Conservation (phyloP, 257 asterid species). For the Solanum habrochaites region DNA sequence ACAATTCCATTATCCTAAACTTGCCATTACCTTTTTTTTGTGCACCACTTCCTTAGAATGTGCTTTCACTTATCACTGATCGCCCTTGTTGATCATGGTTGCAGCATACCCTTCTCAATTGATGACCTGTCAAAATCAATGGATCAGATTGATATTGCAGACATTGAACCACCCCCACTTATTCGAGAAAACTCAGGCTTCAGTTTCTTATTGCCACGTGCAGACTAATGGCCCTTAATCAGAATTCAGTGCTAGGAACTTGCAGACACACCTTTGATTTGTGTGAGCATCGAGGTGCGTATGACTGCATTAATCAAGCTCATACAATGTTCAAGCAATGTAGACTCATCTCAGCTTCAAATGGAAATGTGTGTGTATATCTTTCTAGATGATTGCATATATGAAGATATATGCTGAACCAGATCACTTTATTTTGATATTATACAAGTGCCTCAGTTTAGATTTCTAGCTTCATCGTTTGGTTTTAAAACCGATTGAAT, state of each 20-base stretch:
- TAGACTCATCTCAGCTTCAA: background rate
- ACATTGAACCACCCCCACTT: constrained; percentile 97
- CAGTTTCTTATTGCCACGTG: constrained; percentile 82
- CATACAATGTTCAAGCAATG: background rate
- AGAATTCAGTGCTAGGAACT: background rate
- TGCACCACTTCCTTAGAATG: background rate
- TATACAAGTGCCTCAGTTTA: background rate
- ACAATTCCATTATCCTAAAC: background rate
- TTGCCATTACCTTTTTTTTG: background rate
- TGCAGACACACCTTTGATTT: background rate
- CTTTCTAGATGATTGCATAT: background rate
- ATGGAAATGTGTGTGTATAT: background rate
- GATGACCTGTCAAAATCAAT: constrained; percentile 93
- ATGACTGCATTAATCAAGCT: background rate
- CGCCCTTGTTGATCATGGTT: constrained; percentile 7
- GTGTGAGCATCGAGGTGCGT: background rate
- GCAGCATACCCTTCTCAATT: constrained; percentile 98
- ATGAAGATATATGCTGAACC: no score
- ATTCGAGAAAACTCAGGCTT: constrained; percentile 95
- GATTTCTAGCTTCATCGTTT: background rate
- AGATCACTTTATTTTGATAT: no score
- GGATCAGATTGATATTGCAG: constrained; percentile 78
- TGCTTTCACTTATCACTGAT: background rate
- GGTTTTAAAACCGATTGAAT: background rate
- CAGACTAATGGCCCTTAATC: constrained; percentile 23